These are phyloP conservation scores for Margaritispora aquatica DNA, from an alignment of 495 filamentous ascomycete species.

Conservation along the genomic window DNA sequence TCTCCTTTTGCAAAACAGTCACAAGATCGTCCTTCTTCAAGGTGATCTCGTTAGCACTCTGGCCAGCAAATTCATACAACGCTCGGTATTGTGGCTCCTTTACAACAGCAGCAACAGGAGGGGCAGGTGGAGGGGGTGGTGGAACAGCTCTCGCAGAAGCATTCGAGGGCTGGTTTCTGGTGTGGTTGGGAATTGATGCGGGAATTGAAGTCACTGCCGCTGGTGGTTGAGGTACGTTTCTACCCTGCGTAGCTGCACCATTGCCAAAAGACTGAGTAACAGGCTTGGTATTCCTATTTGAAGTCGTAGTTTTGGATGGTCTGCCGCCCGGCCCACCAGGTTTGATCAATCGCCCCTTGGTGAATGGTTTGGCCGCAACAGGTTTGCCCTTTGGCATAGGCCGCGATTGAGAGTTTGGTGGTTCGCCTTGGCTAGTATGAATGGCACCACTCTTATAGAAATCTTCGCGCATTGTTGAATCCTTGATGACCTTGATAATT, in stretches of 20 bases:
- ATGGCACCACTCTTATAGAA: slow-evolving; percentile 90
- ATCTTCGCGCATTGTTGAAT: slow-evolving; percentile 64
- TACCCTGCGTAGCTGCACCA: slow-evolving; percentile 34
- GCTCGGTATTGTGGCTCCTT: slow-evolving; percentile 77
- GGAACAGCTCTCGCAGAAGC: slow-evolving; percentile 29
- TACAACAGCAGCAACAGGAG: slow-evolving; percentile 54
- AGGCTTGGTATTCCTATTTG: slow-evolving; percentile 40
- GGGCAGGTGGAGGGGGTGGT: slow-evolving; percentile 54
- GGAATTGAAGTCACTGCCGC: slow-evolving; percentile 22
- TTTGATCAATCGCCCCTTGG: slow-evolving; percentile 78
- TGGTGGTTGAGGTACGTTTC: slow-evolving; percentile 39
- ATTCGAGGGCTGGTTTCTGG: slow-evolving; percentile 40
- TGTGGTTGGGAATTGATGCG: slow-evolving; percentile 33
- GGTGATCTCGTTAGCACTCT: slow-evolving; percentile 71
- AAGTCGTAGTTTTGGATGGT: slow-evolving; percentile 58
- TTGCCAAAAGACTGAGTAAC: slow-evolving; percentile 24
- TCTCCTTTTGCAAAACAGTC: slow-evolving; percentile 80
- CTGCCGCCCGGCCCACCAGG: slow-evolving; percentile 82
- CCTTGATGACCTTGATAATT: slow-evolving; percentile 81
- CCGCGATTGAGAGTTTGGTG: slow-evolving; percentile 72
- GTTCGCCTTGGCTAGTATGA: slow-evolving; percentile 80
- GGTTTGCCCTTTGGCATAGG: slow-evolving; percentile 83
- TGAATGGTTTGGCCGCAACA: slow-evolving; percentile 82
- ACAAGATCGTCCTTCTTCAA: slow-evolving; percentile 73
- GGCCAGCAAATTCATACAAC: slow-evolving; percentile 81